Evolutionary conservation across 441 rosid species (phyloP).

Genomic region (Populus hybrid): DNA sequence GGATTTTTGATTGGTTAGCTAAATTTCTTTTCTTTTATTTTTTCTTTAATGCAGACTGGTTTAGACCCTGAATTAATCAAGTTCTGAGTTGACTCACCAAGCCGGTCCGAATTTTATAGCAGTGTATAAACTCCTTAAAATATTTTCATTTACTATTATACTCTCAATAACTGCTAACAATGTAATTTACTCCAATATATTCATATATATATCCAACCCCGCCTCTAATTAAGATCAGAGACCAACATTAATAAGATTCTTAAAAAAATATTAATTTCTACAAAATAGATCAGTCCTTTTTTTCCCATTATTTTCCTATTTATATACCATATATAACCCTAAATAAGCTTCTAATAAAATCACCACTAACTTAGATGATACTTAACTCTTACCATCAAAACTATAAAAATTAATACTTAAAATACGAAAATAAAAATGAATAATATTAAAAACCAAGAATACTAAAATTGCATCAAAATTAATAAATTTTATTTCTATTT

Average conservation of each 20-base stretch:
- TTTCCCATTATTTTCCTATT: background rate
- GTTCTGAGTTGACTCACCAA: rapidly evolving
- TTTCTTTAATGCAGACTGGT: rapidly evolving
- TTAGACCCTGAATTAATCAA: no score
- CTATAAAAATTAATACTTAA: background rate
- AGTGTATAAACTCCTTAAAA: no score
- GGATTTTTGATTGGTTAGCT: rapidly evolving
- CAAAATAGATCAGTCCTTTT: background rate
- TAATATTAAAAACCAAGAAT: no score
- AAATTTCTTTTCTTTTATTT: no score
- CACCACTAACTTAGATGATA: background rate
- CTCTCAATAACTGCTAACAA: no score
- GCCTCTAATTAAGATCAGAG: background rate
- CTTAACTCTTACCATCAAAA: background rate
- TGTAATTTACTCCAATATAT: no score
- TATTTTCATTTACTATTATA: no score
- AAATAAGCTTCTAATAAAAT: background rate
- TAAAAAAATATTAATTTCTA: no score
- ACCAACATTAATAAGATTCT: no score
- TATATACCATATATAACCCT: background rate
- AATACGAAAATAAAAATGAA: no score
- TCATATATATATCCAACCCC: background rate
- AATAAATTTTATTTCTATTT: no score
- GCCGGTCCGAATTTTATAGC: no score
- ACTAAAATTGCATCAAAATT: background rate